Base-by-base conservation (phyloP, 345 rosid genomes). In the Hibiscus mutabilis region DNA sequence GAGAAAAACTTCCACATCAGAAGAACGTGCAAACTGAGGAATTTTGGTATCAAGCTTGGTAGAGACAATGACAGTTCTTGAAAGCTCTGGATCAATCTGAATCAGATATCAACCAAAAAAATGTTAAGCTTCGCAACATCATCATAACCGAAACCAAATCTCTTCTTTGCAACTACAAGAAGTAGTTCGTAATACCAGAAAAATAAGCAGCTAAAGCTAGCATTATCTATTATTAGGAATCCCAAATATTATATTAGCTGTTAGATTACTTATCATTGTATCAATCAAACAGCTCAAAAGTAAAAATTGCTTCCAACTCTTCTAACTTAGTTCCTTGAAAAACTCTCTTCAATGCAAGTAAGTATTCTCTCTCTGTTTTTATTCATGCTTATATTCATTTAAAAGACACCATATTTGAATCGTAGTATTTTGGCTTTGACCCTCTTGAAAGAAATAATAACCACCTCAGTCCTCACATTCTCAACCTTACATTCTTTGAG, bases 21-120 rank as follows among this genome's bases (percentile, higher is more conserved):
- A 84, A 35, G 91, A 76, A 57, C 91, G 85, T 59, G 97, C 92
- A 83, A 93, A 93, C 77, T 93, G 97, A 57, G 96, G 98, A 72
- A 93, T 91, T 76, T 87, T 93, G 24, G 97, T 93, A 69, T 93
- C 98, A 68, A 91, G 96, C 83, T 93, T 93, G 73, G 97, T 91
- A 71, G 98, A 93, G 70, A 89, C 89, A 73, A 91, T 83, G 65
- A 91, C 87, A 40, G 96, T 91, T 81, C 97, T 88, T 25, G 90
- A 88, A 73, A 93, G 96, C 80, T 93, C 98, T 55, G 96, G 98
- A 89, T 93, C 98, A 76, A 93, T 81, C 98, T 91, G 84, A 72
- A 80, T 29, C 8, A 27, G 49, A 18, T 27, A 60, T 51, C 57
- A 51, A 74, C 21, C 74, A 77, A 73, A 10, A 27, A 46, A 78